phyloP scores from a whole-genome alignment of 352 stramenopile genomes.

The Globisporangium paroecandrum region DNA sequence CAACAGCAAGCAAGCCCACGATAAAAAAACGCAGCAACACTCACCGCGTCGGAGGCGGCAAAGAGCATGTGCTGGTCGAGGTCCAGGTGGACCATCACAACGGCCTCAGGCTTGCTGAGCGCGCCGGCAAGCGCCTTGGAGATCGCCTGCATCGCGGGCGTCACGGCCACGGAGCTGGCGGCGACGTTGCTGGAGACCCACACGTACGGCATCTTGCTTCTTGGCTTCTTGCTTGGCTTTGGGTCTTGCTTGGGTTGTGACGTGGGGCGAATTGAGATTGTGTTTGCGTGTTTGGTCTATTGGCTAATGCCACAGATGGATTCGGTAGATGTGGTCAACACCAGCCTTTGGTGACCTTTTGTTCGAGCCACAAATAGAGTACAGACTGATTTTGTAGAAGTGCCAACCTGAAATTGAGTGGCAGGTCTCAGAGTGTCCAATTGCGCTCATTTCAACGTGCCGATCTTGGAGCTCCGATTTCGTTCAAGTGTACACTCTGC shows the following conservation, averaged over 20 bases:
- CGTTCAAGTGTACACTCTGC: not conserved
- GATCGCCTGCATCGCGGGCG: constrained; percentile 30
- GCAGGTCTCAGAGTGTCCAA: constrained; percentile 2
- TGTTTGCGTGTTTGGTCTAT: not conserved
- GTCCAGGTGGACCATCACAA: constrained; percentile 55
- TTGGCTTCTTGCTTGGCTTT: constrained; percentile 1
- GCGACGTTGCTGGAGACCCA: constrained; percentile 52
- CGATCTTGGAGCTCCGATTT: not conserved
- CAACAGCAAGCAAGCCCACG: not conserved
- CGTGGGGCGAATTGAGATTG: not conserved
- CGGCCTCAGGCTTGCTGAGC: constrained; percentile 47
- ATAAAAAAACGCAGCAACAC: constrained; percentile 6
- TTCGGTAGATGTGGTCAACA: not conserved
- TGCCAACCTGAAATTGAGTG: not conserved
- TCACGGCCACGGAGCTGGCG: constrained; percentile 25
- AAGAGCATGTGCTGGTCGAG: constrained; percentile 57
- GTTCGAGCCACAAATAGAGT: not conserved
- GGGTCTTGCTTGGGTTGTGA: not conserved
- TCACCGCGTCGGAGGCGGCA: constrained; percentile 40
- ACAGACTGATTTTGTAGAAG: not conserved
- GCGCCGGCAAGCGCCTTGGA: constrained; percentile 39
- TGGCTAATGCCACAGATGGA: not conserved
- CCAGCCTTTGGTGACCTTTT: not conserved
- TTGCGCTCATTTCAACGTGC: not conserved
- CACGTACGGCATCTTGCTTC: constrained; percentile 44